These are phyloP conservation scores for Barbarea vulgaris DNA, from an alignment of 345 rosid genomes.

Conservation along the genomic window DNA sequence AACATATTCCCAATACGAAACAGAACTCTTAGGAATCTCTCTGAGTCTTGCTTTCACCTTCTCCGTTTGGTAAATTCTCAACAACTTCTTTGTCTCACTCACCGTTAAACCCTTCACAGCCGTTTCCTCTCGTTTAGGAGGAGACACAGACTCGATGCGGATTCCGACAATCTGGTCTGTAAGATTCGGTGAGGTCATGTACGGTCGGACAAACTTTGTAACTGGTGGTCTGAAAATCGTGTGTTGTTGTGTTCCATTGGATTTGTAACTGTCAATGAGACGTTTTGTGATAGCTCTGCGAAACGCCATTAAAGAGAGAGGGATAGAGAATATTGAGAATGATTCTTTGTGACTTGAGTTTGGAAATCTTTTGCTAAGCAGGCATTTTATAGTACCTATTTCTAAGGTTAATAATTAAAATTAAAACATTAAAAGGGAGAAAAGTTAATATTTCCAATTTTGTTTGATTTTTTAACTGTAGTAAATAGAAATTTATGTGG, in stretches of 20 bases:
- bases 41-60: conserved; percentile 60
- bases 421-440: no score
- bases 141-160: conserved; percentile 29
- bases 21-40: conserved; percentile 51
- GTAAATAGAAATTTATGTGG: not conserved
- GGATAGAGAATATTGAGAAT: conserved; percentile 10
- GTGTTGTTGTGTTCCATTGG: conserved; percentile 29
- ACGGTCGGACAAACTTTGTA: conserved; percentile 39
- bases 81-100: conserved; percentile 59
- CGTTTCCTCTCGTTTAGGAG: conserved; percentile 4
- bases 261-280: conserved; percentile 35
- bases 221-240: conserved; percentile 21
- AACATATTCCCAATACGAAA: conserved; percentile 53
- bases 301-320: conserved; percentile 52
- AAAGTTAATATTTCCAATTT: not conserved
- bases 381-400: conserved; percentile 13
- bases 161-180: conserved; percentile 31
- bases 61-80: conserved; percentile 62
- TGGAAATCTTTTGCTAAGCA: conserved; percentile 1
- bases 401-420: not conserved
- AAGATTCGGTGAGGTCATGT: conserved; percentile 46
- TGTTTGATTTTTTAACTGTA: not conserved
- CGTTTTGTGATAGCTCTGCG: conserved; percentile 50
- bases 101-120: conserved; percentile 46
- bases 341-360: conserved; percentile 5